Conservation (phyloP, 345 rosid genomes). For the Ricinus communis region DNA sequence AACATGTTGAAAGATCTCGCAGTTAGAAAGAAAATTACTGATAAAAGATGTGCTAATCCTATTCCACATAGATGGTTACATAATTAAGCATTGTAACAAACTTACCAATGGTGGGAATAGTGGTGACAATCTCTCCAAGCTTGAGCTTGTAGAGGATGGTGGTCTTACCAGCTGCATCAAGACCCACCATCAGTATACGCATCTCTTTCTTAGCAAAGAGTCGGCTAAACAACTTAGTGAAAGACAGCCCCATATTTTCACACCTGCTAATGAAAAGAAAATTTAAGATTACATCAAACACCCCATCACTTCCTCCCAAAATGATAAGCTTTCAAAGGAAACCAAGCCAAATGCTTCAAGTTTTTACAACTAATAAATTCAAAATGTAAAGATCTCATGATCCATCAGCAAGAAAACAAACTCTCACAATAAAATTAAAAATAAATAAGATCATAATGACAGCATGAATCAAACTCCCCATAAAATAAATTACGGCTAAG, state of each 20-base stretch:
- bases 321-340: no score
- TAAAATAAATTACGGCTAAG: not conserved
- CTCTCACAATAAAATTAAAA: not conserved
- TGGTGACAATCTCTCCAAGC: slow-evolving; percentile 47
- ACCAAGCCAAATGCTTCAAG: no score
- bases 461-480: not conserved
- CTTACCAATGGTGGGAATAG: slow-evolving; percentile 47
- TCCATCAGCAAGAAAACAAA: not conserved
- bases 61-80: no score
- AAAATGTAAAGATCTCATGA: no score
- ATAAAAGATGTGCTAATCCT: no score
- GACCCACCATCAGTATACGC: slow-evolving; percentile 45
- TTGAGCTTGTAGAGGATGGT: slow-evolving; percentile 47
- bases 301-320: no score
- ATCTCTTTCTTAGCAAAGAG: slow-evolving; percentile 44
- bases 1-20: no score
- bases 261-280: not conserved
- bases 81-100: not conserved
- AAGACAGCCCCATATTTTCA: slow-evolving; percentile 43
- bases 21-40: no score
- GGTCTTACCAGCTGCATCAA: slow-evolving; percentile 50
- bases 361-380: no score
- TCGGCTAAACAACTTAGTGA: slow-evolving; percentile 42
- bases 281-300: not conserved
- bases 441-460: not conserved